Base-by-base conservation (phyloP, 306 rosid genomes). In the Trichosanthes truncata region DNA sequence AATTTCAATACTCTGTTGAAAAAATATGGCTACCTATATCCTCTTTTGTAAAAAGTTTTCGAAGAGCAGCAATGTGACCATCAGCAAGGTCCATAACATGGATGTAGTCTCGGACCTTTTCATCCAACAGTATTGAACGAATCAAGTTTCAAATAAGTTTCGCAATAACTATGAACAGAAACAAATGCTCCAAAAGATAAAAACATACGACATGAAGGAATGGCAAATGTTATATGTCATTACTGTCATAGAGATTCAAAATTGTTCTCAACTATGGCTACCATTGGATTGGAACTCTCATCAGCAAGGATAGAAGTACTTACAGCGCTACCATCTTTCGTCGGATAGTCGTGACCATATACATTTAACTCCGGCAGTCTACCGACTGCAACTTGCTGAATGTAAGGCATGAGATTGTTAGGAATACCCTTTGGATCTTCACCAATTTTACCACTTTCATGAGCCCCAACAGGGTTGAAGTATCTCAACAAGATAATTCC, bases 61-160 rank as follows among this genome's bases (percentile, higher is more conserved):
- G 62, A 81, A 95, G 75, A 59, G 99, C 99, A 77, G 99, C 96
- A 76, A 93, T 91, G 85, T 95, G 99, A 36, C 99, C 99, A 80
- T 95, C 97, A n/a, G 99, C 99, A 23, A 93, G 83, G 90, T 95
- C 99, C 97, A 95, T 95, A 45, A 95, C 99, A 87, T 95, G 99
- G 83, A 95, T 93, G 74, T 92, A 95, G 90, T 95, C 99, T 61
- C 99, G 91, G 59, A 95, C 67, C 98, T 95, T 84, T 83, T 85
- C 52, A 80, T 46, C 63, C 63, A 53, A 21, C 51, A 41, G 5
- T 25, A 81, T 41, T 9, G 0, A 71, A 15, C 41, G 46, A 59
- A 33, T 55, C 26, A 20, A 51, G 66, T 53, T 53, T 35, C 4
- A 8, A 55, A 11, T 36, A 5, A 52, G 14, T 76, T 76, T n/a